Evolutionary conservation across 2,329 filamentous ascomycete genomes (phyloP), one percentile per base, ranked within the genome.

Genomic region (Verticillium longisporum): DNA sequence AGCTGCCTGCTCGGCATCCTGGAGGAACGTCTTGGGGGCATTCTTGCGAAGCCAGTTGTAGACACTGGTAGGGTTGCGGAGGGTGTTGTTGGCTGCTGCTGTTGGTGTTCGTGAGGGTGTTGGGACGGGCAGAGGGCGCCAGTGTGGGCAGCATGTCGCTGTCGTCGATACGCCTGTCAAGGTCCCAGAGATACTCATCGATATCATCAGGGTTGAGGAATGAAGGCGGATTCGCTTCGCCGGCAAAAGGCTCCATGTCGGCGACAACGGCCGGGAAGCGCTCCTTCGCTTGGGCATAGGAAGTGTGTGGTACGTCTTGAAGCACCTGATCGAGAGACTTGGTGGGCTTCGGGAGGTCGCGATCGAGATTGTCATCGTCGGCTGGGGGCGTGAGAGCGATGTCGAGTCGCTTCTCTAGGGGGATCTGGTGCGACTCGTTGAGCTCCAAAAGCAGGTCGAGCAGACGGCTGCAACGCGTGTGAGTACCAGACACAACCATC

Each of bases 41-140:
- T 97, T 83, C 71, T 91, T 88, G 64, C 91, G 85, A 13, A 99
- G 84, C 95, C 95, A 99, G 74, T 96, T 97, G 77, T 96, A 96
- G 3, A 97, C 93, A 62, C 91, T 96, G 53, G 92, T 90, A 0
- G 93, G 92, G 72, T 98, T 98, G 67, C 80, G 78, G 53, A 80
- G 72, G 55, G 76, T 64, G 72, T 26, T 65, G n/a, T 21, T 65
- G 73, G 66, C 69, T 75, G 68, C 74, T 78, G 69, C 74, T 69
- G 67, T 72, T 75, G 60, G 71, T 74, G 61, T 72, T 71, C 31
- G 70, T 69, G 60, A 71, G 71, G 18, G 66, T 62, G 61, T 64
- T 65, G 41, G 73, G 71, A 65, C 78, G 66, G 60, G 74, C 76
- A 53, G 78, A 76, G 5, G 84, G 82, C 11, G 85, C 84, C 45